Base-by-base conservation (phyloP, 2,329 filamentous ascomycete species). In the Fusarium citri region DNA sequence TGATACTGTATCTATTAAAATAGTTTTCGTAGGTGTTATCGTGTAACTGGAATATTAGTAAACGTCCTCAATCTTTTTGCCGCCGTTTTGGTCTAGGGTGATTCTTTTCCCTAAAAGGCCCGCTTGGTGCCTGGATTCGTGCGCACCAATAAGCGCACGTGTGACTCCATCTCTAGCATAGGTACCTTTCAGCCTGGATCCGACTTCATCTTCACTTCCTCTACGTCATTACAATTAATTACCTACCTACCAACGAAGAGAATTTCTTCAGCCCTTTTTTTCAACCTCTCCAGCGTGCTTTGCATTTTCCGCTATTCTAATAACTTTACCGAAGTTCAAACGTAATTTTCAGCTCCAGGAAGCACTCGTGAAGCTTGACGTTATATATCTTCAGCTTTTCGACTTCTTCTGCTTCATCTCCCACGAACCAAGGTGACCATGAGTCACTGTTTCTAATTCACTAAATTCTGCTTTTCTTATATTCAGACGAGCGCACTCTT, bases 171-270 rank as follows among this genome's bases (percentile, higher is more conserved):
- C 20, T n/a, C 28, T 37, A 43, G 41, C 18, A 23, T 48, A n/a
- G n/a, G n/a, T n/a, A 48, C 41, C 48, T 51, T 68, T 50, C 34
- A 59, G 59, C 66, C 53, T 59, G 47, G 60, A 48, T 42, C 18
- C n/a, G 16, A 15, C 42, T 45, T 54, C 66, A 55, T 45, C 55
- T 49, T 47, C 26, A 64, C 53, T 64, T 65, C 26, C n/a, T 55
- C 25, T 69, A 68, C 69, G 68, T 72, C 68, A 72, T 71, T 49
- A 49, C 45, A 46, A 16, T 22, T 30, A 43, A 56, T 56, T 28
- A 46, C 41, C 34, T 28, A 46, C 41, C 34, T 30, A 22, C 34
- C 37, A 59, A 50, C 50, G 12, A 30, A 37, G 40, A 14, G 51
- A 45, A 42, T 50, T 46, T 30, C 22, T 46, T 34, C 8, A 25